These are phyloP conservation scores for Cantharellus cinnabarinus DNA, from an alignment of 768 basidiomycete species.

Conservation along the genomic window DNA sequence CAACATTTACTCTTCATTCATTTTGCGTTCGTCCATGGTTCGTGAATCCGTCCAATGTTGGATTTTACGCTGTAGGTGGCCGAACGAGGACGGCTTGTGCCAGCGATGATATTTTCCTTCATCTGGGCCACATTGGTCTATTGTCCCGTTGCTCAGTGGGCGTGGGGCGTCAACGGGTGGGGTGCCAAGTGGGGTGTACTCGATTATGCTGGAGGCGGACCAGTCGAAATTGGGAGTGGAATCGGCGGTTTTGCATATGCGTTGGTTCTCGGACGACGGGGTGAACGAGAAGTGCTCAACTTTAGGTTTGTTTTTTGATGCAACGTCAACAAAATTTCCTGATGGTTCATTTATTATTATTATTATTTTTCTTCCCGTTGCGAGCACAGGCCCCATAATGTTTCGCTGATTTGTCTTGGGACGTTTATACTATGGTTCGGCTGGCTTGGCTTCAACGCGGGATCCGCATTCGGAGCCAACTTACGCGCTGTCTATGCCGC, in stretches of 20 bases:
- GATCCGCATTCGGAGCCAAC: conserved; percentile 74
- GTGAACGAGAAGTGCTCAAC: conserved; percentile 47
- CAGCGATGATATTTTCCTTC: conserved; percentile 64
- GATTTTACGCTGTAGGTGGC: conserved; percentile 18
- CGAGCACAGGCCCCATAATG: conserved; percentile 43
- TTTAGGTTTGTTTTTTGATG: conserved; percentile 26
- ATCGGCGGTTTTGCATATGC: conserved; percentile 71
- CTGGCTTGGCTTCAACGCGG: conserved; percentile 70
- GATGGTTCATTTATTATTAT: neutral
- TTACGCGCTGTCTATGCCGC: conserved; percentile 67
- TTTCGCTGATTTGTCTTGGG: conserved; percentile 62
- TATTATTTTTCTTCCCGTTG: neutral
- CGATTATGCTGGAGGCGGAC: conserved; percentile 78
- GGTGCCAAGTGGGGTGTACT: conserved; percentile 36
- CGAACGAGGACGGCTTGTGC: conserved; percentile 68
- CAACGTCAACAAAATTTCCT: neutral
- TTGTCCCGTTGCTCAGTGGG: conserved; percentile 18
- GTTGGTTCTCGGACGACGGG: conserved; percentile 67
- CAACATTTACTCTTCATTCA: no score
- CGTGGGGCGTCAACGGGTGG: conserved; percentile 25
- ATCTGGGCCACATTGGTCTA: conserved; percentile 76
- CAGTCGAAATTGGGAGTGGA: conserved; percentile 75
- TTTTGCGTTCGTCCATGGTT: no score
- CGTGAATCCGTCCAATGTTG: no score
- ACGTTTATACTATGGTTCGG: conserved; percentile 80